Base-by-base conservation (phyloP, 108 stramenopile species). In the Stephanodiscus minutulus region DNA sequence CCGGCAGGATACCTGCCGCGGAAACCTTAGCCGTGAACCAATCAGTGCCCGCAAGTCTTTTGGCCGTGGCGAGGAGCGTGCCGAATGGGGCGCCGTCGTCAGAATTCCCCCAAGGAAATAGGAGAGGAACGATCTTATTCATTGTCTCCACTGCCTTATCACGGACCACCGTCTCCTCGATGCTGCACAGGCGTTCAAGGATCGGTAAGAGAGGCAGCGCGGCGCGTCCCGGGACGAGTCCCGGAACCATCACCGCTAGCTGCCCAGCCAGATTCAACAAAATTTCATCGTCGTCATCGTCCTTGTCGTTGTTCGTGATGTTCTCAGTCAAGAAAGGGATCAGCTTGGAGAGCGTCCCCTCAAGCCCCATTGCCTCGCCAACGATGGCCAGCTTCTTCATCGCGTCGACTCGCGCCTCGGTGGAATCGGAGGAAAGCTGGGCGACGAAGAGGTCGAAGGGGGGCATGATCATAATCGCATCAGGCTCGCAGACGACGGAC, bases 11-110 rank as follows among this genome's bases (percentile, higher is more conserved):
- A 20, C 93, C 95, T 53, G 90, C 91, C 20, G 93, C 95, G 50
- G 85, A 83, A 7, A 98, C 95, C 58, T 97, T 91, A 53, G 97
- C 83, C 11, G 98, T 98, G 86, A 99, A 99, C 98, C 98, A 99
- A 54, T 99, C 99, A 48, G 95, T 90, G 21, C 69, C 72, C 22
- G 84, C 86, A 68, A 98, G 70, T 41, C 97, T 70, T 54, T 90
- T 85, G 50, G 95, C 70, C 82, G 96, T 87, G 31, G 86, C 83
- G 7, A 95, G 75, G 24, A 88, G 70, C 49, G 58, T 9, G 20
- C 50, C 70, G 12, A 72, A 72, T 2, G 78, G 71, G 49, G 58
- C 62, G 17, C 68, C 70, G 10, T 43, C 61, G 15, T 66, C 74
- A 37, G 63, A 70, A 13, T 49, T 70, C 28, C 76, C 75, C 70